A percentile compares a stretch with the other conserved stretches of the same genome.
Evolutionary conservation across 768 basidiomycete species (phyloP).

Genomic region (Saitozyma podzolica): DNA sequence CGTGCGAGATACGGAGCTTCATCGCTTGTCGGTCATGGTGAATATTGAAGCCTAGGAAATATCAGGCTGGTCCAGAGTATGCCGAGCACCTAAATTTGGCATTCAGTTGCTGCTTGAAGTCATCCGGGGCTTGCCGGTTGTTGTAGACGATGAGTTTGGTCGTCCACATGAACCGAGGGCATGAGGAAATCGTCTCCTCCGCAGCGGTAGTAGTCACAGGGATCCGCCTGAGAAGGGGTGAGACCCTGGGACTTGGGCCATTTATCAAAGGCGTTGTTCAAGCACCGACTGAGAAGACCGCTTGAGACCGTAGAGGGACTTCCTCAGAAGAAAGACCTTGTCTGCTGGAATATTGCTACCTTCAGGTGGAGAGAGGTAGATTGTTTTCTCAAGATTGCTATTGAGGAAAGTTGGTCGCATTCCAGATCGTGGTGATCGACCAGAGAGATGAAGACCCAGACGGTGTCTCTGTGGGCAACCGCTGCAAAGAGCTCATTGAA

Average conservation of each 20-base stretch:
- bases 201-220: background rate
- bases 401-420: too few species aligned
- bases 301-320: conserved; percentile 19
- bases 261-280: conserved; percentile 19
- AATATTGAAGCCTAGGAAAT: conserved; percentile 16
- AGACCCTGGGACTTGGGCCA: conserved; percentile 19
- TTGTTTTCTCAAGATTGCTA: too few species aligned
- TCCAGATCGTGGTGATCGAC: too few species aligned
- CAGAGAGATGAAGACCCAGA: too few species aligned
- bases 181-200: too few species aligned
- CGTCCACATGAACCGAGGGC: too few species aligned
- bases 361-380: too few species aligned
- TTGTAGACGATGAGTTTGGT: conserved; percentile 21
- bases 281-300: conserved; percentile 13
- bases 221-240: conserved; percentile 7
- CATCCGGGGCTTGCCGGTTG: conserved; percentile 1
- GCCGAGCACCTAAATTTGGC: conserved; percentile 6
- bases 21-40: conserved; percentile 3
- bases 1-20: conserved; percentile 14
- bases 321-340: conserved; percentile 9
- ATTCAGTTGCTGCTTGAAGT: conserved; percentile 5
- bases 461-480: too few species aligned
- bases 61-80: conserved; percentile 1
- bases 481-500: too few species aligned
- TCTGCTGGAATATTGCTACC: too few species aligned